Evolutionary conservation across 1,139 yeast species (phyloP), one percentile per base, ranked within the genome.

Genomic region (Candida sp.): DNA sequence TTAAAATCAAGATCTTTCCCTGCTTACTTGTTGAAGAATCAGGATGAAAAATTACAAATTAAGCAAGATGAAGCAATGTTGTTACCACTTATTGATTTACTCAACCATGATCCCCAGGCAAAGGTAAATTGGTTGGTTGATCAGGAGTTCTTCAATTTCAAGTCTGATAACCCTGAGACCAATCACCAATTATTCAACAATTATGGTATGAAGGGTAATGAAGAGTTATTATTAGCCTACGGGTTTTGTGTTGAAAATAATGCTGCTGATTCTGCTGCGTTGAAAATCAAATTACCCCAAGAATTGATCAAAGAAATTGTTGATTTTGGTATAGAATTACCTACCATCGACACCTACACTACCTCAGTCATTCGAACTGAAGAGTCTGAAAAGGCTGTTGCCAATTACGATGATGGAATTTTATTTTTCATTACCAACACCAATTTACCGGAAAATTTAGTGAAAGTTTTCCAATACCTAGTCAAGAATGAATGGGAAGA

Each of bases 151-250:
- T 70, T 71, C 42, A 54, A 56, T 43, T 59, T 74, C 55, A 58
- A 57, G 39, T 59, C 75, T 37, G 58, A 61, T n/a, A 49, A 57
- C 1, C 42, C 46, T 3, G 52, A 51, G 6, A 19, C 19, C 4
- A 22, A 35, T 4, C 56, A 58, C 4, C 85, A 88, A 55, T 53
- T 89, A 2, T 84, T 63, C 60, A 89, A 90, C 60, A 89, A 87
- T 61, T 90, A 91, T 60, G 98, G 98, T 1, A 79, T 82, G 46
- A 90, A 89, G 58, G 84, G 95, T 0, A 90, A 90, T 56, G 89
- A 86, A 55, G 96, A 88, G 52, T 68, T 84, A 27, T 61, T 81
- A 5, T 56, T 80, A 35, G 83, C 79, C 0, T 79, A 80, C 51
- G 97, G 97, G 0, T 89, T 89, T 63, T 80, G 83, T 22, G 43